Evolutionary conservation across 352 stramenopile genomes (phyloP).

Genomic region (Phytophthora sp.): DNA sequence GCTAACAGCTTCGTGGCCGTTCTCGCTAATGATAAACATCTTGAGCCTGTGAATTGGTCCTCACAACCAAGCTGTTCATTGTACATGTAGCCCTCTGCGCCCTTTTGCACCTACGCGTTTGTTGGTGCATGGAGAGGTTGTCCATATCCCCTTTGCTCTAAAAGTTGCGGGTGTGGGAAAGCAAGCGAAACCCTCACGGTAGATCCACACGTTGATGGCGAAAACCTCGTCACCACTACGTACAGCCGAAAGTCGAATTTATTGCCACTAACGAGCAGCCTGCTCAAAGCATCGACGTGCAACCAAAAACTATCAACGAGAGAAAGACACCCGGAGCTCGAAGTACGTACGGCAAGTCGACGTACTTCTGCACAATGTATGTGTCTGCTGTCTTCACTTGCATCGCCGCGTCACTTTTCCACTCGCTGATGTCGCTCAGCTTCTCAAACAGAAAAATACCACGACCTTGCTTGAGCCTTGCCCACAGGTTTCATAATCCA

Average conservation of each 20-base stretch:
- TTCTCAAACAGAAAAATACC: conserved; percentile 92
- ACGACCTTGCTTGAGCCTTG: conserved; percentile 64
- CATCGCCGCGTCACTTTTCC: conserved; percentile 56
- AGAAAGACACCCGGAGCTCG: neutral
- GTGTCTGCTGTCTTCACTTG: conserved; percentile 59
- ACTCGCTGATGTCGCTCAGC: conserved; percentile 88
- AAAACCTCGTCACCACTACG: conserved; percentile 86
- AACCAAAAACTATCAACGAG: neutral
- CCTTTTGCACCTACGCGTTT: conserved; percentile 82
- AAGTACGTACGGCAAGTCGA: conserved; percentile 60
- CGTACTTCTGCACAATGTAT: conserved; percentile 86
- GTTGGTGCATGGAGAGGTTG: conserved; percentile 73
- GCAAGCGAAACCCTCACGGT: conserved; percentile 81
- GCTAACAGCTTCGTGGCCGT: conserved; percentile 66
- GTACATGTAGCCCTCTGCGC: conserved; percentile 43
- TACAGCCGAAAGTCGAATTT: conserved; percentile 93
- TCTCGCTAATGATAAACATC: conserved; percentile 68
- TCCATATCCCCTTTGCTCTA: conserved; percentile 67
- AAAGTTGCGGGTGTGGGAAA: conserved; percentile 86
- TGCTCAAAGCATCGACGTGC: neutral
- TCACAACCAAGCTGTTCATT: conserved; percentile 66
- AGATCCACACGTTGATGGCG: conserved; percentile 89
- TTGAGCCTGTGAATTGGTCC: conserved; percentile 66
- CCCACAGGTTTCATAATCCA: conserved; percentile 97
- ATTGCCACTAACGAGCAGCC: conserved; percentile 78